Evolutionary conservation across 208 protist species (phyloP).

Genomic region (Trypanosoma vivax): DNA sequence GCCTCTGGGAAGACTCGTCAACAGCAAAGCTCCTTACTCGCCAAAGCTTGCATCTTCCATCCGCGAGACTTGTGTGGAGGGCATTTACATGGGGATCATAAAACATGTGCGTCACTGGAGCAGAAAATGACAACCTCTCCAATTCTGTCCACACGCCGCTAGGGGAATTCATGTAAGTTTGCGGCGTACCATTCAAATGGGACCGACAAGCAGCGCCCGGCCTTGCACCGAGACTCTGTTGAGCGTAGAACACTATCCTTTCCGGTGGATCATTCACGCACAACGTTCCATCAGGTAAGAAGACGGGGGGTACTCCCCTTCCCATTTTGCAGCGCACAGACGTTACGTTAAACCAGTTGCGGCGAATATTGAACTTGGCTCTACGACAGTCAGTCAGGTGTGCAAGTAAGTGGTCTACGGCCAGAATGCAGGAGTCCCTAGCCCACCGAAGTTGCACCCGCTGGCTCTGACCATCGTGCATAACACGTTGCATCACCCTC

Average conservation of each 20-base stretch:
- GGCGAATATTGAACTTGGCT: slow-evolving; percentile 15
- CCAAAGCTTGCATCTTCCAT: background rate
- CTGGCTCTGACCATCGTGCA: background rate
- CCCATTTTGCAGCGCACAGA: background rate
- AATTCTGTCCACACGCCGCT: background rate
- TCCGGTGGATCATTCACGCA: slow-evolving; percentile 14
- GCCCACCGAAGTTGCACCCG: background rate
- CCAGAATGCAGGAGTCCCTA: background rate
- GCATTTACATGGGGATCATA: slow-evolving; percentile 5
- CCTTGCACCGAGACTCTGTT: too few species aligned
- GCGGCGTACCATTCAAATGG: too few species aligned
- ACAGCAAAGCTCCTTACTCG: background rate
- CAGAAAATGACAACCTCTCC: background rate
- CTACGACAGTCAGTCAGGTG: slow-evolving; percentile 8
- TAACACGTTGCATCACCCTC: background rate
- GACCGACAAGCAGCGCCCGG: too few species aligned
- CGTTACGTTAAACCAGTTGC: slow-evolving; percentile 18
- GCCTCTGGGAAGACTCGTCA: background rate
- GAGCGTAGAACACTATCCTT: background rate
- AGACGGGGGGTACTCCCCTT: background rate
- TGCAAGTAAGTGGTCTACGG: slow-evolving; percentile 8
- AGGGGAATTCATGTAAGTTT: background rate
- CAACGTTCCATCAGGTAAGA: slow-evolving; percentile 19
- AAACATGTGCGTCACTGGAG: slow-evolving; percentile 4
- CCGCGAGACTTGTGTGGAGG: background rate